Evolutionary conservation across 805 yeast genomes (phyloP), one percentile per base, ranked within the genome.

Genomic region (Candida parachauliodes): DNA sequence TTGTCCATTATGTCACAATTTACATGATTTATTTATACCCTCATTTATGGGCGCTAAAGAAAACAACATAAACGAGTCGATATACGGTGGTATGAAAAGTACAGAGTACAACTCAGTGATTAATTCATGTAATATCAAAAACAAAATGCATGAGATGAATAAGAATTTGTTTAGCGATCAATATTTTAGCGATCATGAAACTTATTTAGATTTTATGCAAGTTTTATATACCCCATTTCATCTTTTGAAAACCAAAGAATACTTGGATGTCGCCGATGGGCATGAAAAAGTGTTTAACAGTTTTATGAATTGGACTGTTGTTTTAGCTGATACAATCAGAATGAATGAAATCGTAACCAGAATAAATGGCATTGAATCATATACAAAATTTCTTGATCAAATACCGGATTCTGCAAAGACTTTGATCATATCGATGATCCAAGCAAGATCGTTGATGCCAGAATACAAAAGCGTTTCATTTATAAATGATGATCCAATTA

Each of bases 271-370:
- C 5, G 32, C 14, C 15, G 32, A 34, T 22, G 38, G 32, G 11
- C 32, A 40, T 50, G 49, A 43, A 28, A 28, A 59, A 48, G 43
- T 34, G 52, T 38, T 50, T 37, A 36, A 49, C 36, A 16, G 37
- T 16, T 37, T 59, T 16, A 49, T 43, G 33, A 50, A 47, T 10
- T 28, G 57, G 5, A 52, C 67, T 1, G 43, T 45, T 4, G 37
- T 62, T 10, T 49, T 75, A 29, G 74, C 77, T 2, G 66, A 72
- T 43, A 72, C 81, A 0, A 68, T 83, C 18, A 66, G 74, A 17
- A 75, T 79, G 70, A 57, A 70, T 26, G 89, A 83, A 48, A 72
- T 81, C 16, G 49, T 81, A 0, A 66, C 79, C 1, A 68, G 89
- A 51, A 51, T 71, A n/a, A 70, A 72, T 12, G 70, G 66, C 2